Conservation (phyloP, 257 asterid species). For the Solanum gracilifrons region DNA sequence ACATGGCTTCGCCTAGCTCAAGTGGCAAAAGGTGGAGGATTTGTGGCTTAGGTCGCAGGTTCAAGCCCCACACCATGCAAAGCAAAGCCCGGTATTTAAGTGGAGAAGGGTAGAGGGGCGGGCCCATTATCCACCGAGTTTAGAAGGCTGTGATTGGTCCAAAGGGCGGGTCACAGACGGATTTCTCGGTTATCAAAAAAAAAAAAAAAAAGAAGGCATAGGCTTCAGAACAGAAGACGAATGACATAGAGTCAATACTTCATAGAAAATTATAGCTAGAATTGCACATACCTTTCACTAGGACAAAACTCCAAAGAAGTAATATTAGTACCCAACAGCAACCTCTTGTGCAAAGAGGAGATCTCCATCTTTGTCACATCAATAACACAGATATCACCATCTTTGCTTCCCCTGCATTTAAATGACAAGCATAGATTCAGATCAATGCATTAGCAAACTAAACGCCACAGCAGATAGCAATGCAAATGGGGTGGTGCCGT, state of each 20-base stretch:
- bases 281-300: slow-evolving; percentile 56
- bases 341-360: slow-evolving; percentile 72
- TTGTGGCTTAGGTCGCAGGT: too few species aligned
- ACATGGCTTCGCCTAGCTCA: neutral
- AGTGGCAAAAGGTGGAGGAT: too few species aligned
- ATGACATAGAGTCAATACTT: neutral
- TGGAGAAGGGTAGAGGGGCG: too few species aligned
- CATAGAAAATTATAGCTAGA: neutral
- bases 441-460: neutral
- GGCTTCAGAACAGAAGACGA: neutral
- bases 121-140: too few species aligned
- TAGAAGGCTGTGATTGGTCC: too few species aligned
- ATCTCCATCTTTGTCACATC: slow-evolving; percentile 85
- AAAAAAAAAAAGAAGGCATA: neutral
- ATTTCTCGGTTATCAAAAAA: too few species aligned
- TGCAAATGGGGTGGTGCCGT: neutral
- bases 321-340: slow-evolving; percentile 71
- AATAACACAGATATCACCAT: slow-evolving; percentile 84
- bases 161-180: too few species aligned
- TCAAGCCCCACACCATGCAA: too few species aligned
- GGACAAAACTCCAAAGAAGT: slow-evolving; percentile 83
- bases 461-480: neutral
- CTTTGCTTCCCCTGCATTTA: slow-evolving; percentile 72
- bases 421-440: neutral
- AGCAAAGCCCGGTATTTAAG: too few species aligned